A percentile compares a stretch with the other conserved stretches of the same genome.
Conservation (phyloP, 1,284 basidiomycete genomes). For the Prillingera fragicola region DNA sequence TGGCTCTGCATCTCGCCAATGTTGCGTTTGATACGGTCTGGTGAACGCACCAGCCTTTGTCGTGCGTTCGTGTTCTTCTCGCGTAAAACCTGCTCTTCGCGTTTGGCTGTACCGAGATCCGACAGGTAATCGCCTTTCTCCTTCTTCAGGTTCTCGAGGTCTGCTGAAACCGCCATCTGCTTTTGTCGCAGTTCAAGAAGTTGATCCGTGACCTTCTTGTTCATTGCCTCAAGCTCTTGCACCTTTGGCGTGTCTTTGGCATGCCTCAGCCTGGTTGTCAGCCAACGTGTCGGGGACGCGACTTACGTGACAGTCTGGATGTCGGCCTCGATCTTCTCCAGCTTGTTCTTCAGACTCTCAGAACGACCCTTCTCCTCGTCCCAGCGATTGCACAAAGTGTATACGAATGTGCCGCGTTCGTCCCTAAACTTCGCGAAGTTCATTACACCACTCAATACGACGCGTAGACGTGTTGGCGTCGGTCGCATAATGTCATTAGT, state of each 20-base stretch:
- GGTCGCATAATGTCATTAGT: slow-evolving; percentile 68
- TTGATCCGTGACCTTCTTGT: slow-evolving; percentile 58
- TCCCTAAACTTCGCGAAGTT: slow-evolving; percentile 82
- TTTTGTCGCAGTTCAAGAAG: slow-evolving; percentile 59
- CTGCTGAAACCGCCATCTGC: slow-evolving; percentile 54
- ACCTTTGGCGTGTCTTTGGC: slow-evolving; percentile 66
- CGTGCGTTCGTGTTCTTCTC: slow-evolving; percentile 54
- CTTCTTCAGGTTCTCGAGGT: slow-evolving; percentile 59
- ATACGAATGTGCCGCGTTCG: too few relatives aligned
- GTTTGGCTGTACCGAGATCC: slow-evolving; percentile 28
- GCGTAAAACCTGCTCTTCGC: slow-evolving; percentile 22
- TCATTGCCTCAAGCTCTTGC: slow-evolving; percentile 58
- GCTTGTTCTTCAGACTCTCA: slow-evolving; percentile 52
- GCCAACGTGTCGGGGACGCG: not conserved
- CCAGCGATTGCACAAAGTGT: slow-evolving; percentile 14
- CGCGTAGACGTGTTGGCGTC: slow-evolving; percentile 63
- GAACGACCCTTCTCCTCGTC: slow-evolving; percentile 29
- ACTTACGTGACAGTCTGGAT: slow-evolving; percentile 62
- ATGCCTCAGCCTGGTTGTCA: slow-evolving; percentile 55
- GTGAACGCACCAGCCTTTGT: slow-evolving; percentile 77
- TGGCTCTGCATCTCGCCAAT: slow-evolving; percentile 65
- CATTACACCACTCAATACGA: slow-evolving; percentile 76
- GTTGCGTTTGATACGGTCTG: slow-evolving; percentile 72
- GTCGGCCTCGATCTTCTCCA: slow-evolving; percentile 55
- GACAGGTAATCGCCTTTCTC: slow-evolving; percentile 48